Evolutionary conservation across 176 grass and related monocot genomes (phyloP).

Genomic region (Echinochloa phyllopogon): DNA sequence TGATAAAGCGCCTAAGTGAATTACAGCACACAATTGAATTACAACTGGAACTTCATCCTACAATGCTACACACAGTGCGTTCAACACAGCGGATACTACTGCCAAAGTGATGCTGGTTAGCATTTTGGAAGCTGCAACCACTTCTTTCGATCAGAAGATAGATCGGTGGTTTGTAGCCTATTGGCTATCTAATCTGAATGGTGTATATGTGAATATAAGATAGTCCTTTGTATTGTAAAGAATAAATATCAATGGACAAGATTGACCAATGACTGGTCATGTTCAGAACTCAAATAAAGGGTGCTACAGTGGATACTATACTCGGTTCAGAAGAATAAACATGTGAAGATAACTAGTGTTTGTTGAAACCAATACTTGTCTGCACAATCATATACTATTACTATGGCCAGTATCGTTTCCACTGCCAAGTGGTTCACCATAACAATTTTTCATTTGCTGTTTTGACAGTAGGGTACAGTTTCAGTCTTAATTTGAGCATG

Average conservation of each 20-base stretch:
- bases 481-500: not conserved
- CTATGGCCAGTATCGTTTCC: not conserved
- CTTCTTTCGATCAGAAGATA: not conserved
- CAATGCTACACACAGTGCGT: not conserved
- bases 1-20: constrained; percentile 44
- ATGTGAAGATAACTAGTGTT: not conserved
- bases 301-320: not conserved
- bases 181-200: constrained; percentile 4
- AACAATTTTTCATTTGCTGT: not conserved
- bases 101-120: not conserved
- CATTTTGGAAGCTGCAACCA: not conserved
- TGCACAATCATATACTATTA: not conserved
- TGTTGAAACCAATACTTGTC: not conserved
- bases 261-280: not conserved
- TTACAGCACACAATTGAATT: not conserved
- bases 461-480: not conserved
- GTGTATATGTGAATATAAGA: not conserved
- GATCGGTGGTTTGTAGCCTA: not conserved
- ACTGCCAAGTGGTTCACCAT: not conserved
- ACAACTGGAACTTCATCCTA: not conserved
- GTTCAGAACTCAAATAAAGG: not conserved
- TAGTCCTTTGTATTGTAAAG: not conserved
- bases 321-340: not conserved
- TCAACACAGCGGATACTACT: not conserved
- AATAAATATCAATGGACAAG: not conserved